Percentiles rank a stretch among this genome's conserved stretches.
These are phyloP conservation scores for Carex sylvatica DNA, from an alignment of 202 grass and related monocot genomes.

Conservation along the genomic window DNA sequence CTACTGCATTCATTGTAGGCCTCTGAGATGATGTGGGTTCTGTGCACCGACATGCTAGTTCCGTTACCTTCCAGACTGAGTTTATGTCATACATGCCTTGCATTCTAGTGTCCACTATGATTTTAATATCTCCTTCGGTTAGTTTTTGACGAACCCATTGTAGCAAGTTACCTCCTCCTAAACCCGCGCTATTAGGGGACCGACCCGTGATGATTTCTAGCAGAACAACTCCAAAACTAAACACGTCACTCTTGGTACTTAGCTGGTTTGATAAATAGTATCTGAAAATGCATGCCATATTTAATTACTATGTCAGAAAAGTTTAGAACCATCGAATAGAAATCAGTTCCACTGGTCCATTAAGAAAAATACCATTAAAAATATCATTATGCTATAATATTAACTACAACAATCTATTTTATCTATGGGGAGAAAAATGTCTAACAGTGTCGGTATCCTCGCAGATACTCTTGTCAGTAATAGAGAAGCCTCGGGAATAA, in stretches of 20 bases:
- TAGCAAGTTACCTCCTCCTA: slow-evolving; percentile 5
- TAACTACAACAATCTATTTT: too few relatives aligned
- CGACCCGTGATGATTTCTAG: slow-evolving; percentile 5
- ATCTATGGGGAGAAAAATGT: too few relatives aligned
- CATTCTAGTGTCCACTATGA: slow-evolving; percentile 4
- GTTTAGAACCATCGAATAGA: too few relatives aligned
- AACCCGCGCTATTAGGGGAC: background rate
- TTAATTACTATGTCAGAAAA: background rate
- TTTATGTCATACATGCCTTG: slow-evolving; percentile 6
- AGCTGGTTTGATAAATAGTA: slow-evolving; percentile 1
- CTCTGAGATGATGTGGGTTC: background rate
- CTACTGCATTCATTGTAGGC: slow-evolving; percentile 12
- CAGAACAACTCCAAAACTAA: slow-evolving; percentile 15
- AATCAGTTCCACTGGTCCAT: too few relatives aligned
- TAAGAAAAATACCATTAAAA: too few relatives aligned
- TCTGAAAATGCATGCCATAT: background rate
- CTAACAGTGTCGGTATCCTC: too few relatives aligned
- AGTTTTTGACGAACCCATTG: background rate
- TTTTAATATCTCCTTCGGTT: slow-evolving; percentile 3
- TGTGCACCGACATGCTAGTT: slow-evolving; percentile 6
- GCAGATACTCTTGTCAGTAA: too few relatives aligned
- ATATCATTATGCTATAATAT: too few relatives aligned
- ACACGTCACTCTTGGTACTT: background rate
- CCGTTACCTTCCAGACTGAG: slow-evolving; percentile 13
- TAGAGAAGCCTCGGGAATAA: too few relatives aligned